Evolutionary conservation across 768 basidiomycete species (phyloP).

Genomic region (Tulasnella sp.): DNA sequence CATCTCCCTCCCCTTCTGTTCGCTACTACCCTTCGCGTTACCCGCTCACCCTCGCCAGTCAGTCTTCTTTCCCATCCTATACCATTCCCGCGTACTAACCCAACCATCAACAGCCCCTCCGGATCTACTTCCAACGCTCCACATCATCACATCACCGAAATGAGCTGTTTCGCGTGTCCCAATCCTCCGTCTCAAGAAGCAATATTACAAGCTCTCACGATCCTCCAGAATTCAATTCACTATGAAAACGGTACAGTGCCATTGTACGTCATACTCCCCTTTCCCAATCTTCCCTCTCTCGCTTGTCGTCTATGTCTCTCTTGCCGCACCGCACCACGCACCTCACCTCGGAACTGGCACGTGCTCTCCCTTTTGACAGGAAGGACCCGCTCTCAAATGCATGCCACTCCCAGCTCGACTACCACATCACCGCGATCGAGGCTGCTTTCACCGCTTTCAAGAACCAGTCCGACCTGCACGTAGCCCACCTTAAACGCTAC

Average conservation of each 20-base stretch:
- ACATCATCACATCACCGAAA: neutral
- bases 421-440: neutral
- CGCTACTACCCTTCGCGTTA: neutral
- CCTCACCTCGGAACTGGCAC: neutral
- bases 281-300: neutral
- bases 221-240: neutral
- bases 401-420: slow-evolving; percentile 1
- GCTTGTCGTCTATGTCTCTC: neutral
- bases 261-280: neutral
- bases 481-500: slow-evolving; percentile 1
- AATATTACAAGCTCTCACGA: neutral
- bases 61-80: neutral
- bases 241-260: neutral
- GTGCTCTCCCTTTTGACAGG: neutral
- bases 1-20: neutral
- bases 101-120: neutral
- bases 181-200: neutral
- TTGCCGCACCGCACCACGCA: neutral
- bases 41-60: neutral
- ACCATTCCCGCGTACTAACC: neutral
- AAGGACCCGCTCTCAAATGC: neutral
- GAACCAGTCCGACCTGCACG: neutral
- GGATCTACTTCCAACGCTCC: neutral
- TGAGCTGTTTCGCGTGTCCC: neutral
- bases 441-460: neutral